A percentile compares a stretch with the other conserved stretches of the same genome.
phyloP scores from a whole-genome alignment of 2,329 filamentous ascomycete species.

The Simplicillium sp. region DNA sequence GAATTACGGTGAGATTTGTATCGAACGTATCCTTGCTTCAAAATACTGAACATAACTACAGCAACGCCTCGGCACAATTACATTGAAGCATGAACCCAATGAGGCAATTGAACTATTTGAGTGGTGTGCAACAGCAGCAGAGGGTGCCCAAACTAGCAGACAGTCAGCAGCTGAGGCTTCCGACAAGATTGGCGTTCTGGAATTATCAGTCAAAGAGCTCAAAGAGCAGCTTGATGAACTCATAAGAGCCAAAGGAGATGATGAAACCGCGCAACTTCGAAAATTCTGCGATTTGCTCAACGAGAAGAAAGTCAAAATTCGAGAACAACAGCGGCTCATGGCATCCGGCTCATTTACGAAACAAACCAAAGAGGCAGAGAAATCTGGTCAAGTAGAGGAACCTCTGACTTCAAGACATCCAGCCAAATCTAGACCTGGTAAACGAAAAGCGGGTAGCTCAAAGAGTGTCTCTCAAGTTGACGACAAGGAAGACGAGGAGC shows the following conservation, averaged over 20 bases:
- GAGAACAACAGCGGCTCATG: slow-evolving; percentile 60
- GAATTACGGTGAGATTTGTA: slow-evolving; percentile 50
- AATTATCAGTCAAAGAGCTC: slow-evolving; percentile 48
- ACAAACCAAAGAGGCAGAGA: slow-evolving; percentile 10
- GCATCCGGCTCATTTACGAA: slow-evolving; percentile 29
- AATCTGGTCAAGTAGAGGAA: slow-evolving; percentile 11
- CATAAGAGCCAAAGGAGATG: slow-evolving; percentile 52
- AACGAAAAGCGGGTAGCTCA: slow-evolving; percentile 34
- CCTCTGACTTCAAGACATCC: slow-evolving; percentile 11
- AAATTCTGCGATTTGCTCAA: slow-evolving; percentile 66
- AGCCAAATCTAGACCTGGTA: slow-evolving; percentile 30
- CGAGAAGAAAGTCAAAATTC: slow-evolving; percentile 71
- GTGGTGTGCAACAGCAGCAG: slow-evolving; percentile 55
- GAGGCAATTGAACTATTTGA: slow-evolving; percentile 57
- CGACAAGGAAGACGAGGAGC: slow-evolving; percentile 34
- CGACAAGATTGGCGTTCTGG: slow-evolving; percentile 34
- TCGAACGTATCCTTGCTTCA: neutral
- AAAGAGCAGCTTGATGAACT: slow-evolving; percentile 57
- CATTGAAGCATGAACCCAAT: slow-evolving; percentile 43
- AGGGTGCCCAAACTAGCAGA: slow-evolving; percentile 34
- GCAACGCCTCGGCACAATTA: slow-evolving; percentile 62
- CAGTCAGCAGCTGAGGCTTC: slow-evolving; percentile 31
- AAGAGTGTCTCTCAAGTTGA: slow-evolving; percentile 20
- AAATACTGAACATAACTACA: slow-evolving; percentile 21
- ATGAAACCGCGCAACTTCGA: slow-evolving; percentile 56